phyloP scores from a whole-genome alignment of 2,329 filamentous ascomycete genomes.

The Fusarium clavum region DNA sequence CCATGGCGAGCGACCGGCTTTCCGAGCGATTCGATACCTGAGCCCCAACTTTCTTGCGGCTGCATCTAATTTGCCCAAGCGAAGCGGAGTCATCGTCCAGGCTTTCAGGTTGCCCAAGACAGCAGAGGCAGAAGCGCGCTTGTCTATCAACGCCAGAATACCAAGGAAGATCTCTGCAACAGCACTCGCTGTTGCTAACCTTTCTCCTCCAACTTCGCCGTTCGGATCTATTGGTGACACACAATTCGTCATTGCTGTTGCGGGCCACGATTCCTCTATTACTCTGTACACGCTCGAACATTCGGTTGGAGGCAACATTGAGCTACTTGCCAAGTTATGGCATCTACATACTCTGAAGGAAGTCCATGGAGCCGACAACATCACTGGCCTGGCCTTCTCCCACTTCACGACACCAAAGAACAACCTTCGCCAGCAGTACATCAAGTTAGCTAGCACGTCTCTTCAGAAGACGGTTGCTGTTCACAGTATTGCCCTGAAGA shows the following conservation, averaged over 20 bases:
- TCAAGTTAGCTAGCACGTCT: conserved; percentile 85
- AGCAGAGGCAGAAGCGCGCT: conserved; percentile 56
- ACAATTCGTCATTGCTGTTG: conserved; percentile 84
- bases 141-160: conserved; percentile 67
- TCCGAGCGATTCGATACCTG: conserved; percentile 70
- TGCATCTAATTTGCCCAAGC: conserved; percentile 68
- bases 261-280: conserved; percentile 82
- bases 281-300: conserved; percentile 83
- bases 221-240: conserved; percentile 68
- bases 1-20: conserved; percentile 60
- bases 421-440: conserved; percentile 52
- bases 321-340: conserved; percentile 64
- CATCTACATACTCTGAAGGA: conserved; percentile 65
- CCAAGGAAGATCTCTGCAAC: conserved; percentile 78
- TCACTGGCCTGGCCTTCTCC: conserved; percentile 70
- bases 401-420: conserved; percentile 66
- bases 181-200: conserved; percentile 79
- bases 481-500: conserved; percentile 78
- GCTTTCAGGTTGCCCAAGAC: conserved; percentile 64
- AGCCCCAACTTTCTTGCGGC: conserved; percentile 68
- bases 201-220: conserved; percentile 67
- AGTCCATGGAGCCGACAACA: conserved; percentile 65
- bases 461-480: conserved; percentile 84
- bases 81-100: conserved; percentile 67
- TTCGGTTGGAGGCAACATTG: conserved; percentile 58